phyloP scores from a whole-genome alignment of 805 yeast genomes.

The Yamadazyma philogaea region DNA sequence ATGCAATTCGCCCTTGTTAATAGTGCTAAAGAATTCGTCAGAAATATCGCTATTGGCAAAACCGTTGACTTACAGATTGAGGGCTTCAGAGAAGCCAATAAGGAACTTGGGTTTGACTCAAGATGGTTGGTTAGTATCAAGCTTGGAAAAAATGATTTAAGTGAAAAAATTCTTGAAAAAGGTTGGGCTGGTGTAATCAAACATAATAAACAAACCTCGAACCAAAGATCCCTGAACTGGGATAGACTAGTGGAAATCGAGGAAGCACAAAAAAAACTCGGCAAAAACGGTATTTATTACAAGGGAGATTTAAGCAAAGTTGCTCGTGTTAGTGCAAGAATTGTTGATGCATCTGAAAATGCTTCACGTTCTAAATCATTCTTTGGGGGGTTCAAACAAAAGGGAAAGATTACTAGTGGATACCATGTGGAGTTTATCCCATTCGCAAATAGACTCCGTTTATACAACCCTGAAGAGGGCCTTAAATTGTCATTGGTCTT shows the following conservation, averaged over 20 bases:
- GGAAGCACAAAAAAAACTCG: constrained; percentile 49
- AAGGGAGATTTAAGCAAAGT: constrained; percentile 42
- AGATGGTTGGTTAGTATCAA: constrained; percentile 63
- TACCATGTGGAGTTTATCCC: constrained; percentile 67
- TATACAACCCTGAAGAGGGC: constrained; percentile 70
- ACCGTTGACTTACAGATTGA: constrained; percentile 59
- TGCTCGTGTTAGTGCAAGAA: constrained; percentile 54
- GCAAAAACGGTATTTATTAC: constrained; percentile 60
- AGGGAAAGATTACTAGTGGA: constrained; percentile 57
- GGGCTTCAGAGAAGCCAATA: constrained; percentile 57
- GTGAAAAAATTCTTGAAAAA: constrained; percentile 54
- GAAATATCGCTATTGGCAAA: constrained; percentile 70
- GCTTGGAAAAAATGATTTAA: constrained; percentile 55
- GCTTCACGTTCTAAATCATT: constrained; percentile 70
- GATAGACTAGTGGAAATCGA: constrained; percentile 73
- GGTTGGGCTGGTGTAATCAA: constrained; percentile 79
- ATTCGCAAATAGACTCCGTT: constrained; percentile 63
- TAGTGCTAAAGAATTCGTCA: constrained; percentile 70
- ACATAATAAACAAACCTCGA: constrained; percentile 68
- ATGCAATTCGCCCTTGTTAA: constrained; percentile 52
- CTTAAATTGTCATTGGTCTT: constrained; percentile 65
- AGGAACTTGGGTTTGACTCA: constrained; percentile 57
- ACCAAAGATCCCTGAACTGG: constrained; percentile 72
- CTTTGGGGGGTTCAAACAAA: constrained; percentile 64
- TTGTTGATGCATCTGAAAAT: constrained; percentile 79